Evolutionary conservation across 768 basidiomycete genomes (phyloP).

Genomic region (Leccinum uliginosum): DNA sequence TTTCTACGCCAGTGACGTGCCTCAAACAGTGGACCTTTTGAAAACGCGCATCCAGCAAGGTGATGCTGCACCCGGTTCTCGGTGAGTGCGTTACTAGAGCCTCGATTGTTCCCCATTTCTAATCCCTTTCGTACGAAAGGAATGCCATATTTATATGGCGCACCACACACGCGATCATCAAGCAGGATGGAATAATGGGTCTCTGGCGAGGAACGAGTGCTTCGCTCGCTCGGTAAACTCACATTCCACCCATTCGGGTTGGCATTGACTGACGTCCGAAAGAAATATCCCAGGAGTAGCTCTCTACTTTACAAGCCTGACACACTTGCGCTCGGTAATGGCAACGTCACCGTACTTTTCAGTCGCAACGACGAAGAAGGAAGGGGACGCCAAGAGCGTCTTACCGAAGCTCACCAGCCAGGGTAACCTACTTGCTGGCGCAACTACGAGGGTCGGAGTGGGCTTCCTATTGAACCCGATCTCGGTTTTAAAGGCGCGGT

Average conservation of each 20-base stretch:
- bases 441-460: slow-evolving; percentile 71
- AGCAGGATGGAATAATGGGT: slow-evolving; percentile 59
- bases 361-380: slow-evolving; percentile 12
- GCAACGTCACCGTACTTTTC: slow-evolving; percentile 71
- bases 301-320: slow-evolving; percentile 84
- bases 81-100: slow-evolving; percentile 29
- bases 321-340: slow-evolving; percentile 74
- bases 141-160: slow-evolving; percentile 42
- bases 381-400: slow-evolving; percentile 40
- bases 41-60: slow-evolving; percentile 92
- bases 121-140: slow-evolving; percentile 15
- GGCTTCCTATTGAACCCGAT: slow-evolving; percentile 88
- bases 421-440: slow-evolving; percentile 86
- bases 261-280: slow-evolving; percentile 1
- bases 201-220: slow-evolving; percentile 89
- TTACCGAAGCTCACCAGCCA: slow-evolving; percentile 67
- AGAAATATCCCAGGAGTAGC: slow-evolving; percentile 95
- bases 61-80: slow-evolving; percentile 41
- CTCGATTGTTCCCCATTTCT: not conserved
- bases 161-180: slow-evolving; percentile 55
- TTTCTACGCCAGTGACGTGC: not conserved
- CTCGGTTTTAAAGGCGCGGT: slow-evolving; percentile 87
- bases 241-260: not conserved
- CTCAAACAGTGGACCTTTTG: slow-evolving; percentile 68
- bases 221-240: slow-evolving; percentile 62